Percentiles rank a stretch among this genome's conserved stretches.
phyloP scores from a whole-genome alignment of 2,329 filamentous ascomycete genomes.

The Epichloe typhina region DNA sequence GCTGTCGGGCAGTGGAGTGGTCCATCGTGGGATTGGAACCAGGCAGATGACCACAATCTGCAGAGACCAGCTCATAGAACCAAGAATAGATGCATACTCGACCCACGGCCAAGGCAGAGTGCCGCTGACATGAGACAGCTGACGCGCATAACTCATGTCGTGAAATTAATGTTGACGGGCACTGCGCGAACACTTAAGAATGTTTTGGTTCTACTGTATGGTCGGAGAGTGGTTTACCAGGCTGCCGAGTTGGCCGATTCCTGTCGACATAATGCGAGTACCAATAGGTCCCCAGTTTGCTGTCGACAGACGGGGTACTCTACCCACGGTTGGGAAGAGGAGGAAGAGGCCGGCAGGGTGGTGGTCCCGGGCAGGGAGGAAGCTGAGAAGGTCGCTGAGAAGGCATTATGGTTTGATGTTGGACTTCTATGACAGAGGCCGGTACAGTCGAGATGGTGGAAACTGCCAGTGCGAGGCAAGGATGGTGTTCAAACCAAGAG shows the following conservation, averaged over 20 bases:
- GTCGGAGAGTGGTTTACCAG: not conserved
- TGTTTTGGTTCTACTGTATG: not conserved
- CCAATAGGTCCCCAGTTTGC: not conserved
- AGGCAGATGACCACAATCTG: conserved; percentile 8
- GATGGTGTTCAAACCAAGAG: not conserved
- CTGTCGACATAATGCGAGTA: not conserved
- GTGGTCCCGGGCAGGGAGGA: conserved; percentile 53
- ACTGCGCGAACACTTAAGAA: conserved; percentile 1
- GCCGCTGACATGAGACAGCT: conserved; percentile 3
- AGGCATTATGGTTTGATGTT: conserved; percentile 29
- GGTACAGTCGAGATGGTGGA: not conserved
- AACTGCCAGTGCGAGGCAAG: not conserved
- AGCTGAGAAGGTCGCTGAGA: conserved; percentile 51
- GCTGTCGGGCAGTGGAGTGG: conserved; percentile 2
- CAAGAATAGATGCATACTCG: conserved; percentile 7
- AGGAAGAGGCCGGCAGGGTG: conserved; percentile 50
- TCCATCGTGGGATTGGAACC: conserved; percentile 3
- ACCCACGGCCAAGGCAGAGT: conserved; percentile 6
- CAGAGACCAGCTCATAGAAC: conserved; percentile 5
- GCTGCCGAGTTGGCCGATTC: not conserved
- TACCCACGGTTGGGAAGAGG: conserved; percentile 50
- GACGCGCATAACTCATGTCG: conserved; percentile 5
- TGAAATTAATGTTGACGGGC: not conserved
- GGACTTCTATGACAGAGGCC: not conserved
- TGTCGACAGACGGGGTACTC: conserved; percentile 1